Percentiles rank a stretch among this genome's conserved stretches.
These are phyloP conservation scores for Pseudozyma flocculosa DNA, from an alignment of 1,284 basidiomycete genomes.

Conservation along the genomic window DNA sequence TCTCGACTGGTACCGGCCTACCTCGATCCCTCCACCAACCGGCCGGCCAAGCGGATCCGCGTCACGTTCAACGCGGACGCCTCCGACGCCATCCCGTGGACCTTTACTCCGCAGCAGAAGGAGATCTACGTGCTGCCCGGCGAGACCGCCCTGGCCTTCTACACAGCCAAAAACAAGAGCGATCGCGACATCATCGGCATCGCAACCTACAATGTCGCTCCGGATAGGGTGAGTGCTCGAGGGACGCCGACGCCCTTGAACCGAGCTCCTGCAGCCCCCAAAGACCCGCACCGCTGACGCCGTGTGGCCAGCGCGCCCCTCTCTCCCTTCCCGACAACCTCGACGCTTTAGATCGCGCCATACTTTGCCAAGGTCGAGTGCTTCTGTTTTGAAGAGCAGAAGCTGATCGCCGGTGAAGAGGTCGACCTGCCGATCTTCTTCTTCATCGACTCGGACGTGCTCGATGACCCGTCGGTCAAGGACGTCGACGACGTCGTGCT, in stretches of 20 bases:
- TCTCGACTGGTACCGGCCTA: slow-evolving; percentile 41
- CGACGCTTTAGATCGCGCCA: slow-evolving; percentile 79
- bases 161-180: slow-evolving; percentile 85
- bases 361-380: slow-evolving; percentile 99
- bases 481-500: slow-evolving; percentile 87
- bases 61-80: slow-evolving; percentile 94
- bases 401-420: slow-evolving; percentile 89
- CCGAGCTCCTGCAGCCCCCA: no score
- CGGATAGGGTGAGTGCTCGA: slow-evolving; percentile 71
- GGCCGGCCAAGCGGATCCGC: slow-evolving; percentile 66
- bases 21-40: slow-evolving; percentile 59
- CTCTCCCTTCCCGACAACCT: no score
- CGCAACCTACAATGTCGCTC: slow-evolving; percentile 96
- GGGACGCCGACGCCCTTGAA: not conserved
- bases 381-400: slow-evolving; percentile 99
- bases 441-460: slow-evolving; percentile 95
- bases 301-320: no score
- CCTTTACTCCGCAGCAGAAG: slow-evolving; percentile 85
- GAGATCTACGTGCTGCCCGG: slow-evolving; percentile 88
- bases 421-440: slow-evolving; percentile 98
- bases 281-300: no score
- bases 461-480: slow-evolving; percentile 84
- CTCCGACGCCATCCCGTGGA: slow-evolving; percentile 87
- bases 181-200: slow-evolving; percentile 92
- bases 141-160: slow-evolving; percentile 95